Conservation (phyloP, 768 basidiomycete genomes). For the Pisolithus tinctorius region DNA sequence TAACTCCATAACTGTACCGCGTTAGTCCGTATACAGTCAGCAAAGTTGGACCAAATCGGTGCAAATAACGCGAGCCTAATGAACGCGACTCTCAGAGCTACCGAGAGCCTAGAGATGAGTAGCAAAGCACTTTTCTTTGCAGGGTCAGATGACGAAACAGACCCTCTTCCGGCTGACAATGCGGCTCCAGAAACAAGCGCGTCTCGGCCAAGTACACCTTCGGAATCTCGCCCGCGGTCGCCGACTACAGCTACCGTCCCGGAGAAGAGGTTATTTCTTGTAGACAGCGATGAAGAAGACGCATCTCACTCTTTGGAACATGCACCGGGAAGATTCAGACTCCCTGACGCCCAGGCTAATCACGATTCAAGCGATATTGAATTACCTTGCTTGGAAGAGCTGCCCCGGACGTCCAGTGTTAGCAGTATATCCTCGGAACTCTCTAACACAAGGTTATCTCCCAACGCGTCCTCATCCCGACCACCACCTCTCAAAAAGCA, state of each 20-base stretch:
- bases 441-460: conserved; percentile 18
- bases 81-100: no score
- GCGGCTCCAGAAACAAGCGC: conserved; percentile 10
- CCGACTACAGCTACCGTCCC: conserved; percentile 8
- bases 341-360: conserved; percentile 29
- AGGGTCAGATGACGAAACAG: conserved; percentile 46
- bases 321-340: conserved; percentile 12
- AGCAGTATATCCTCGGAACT: conserved; percentile 30
- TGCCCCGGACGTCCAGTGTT: conserved; percentile 36
- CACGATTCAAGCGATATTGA: conserved; percentile 10
- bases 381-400: conserved; percentile 24
- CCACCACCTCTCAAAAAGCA: conserved; percentile 46
- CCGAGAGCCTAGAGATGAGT: conserved; percentile 8
- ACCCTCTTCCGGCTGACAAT: conserved; percentile 4
- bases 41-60: neutral
- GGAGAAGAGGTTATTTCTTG: conserved; percentile 33
- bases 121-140: conserved; percentile 47
- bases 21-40: no score
- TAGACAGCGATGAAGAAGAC: conserved; percentile 41
- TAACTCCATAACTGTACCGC: neutral
- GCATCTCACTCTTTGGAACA: conserved; percentile 4
- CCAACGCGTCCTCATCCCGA: conserved; percentile 9
- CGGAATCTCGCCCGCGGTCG: neutral
- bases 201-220: neutral
- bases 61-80: neutral